phyloP scores from a whole-genome alignment of 2,329 filamentous ascomycete genomes.

The Sporothrix mexicana region DNA sequence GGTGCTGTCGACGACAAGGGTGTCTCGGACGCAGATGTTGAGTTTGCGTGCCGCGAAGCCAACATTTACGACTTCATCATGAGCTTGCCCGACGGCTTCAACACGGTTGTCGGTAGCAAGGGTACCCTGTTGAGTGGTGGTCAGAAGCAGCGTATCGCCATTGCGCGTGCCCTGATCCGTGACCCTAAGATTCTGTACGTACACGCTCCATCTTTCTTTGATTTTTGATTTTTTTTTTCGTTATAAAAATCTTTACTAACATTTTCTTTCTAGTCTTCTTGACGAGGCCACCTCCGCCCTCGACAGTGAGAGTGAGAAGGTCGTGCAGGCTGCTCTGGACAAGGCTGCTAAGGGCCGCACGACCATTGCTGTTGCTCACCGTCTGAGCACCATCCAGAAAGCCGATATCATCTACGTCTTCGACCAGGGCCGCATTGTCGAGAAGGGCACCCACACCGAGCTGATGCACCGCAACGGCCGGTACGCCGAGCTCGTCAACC shows the following conservation, averaged over 20 bases:
- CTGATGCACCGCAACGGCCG: conserved; percentile 72
- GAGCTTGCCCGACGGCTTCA: conserved; percentile 80
- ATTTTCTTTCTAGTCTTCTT: conserved; percentile 55
- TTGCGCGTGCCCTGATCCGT: conserved; percentile 88
- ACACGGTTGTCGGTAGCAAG: conserved; percentile 85
- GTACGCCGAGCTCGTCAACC: conserved; percentile 78
- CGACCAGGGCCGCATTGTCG: conserved; percentile 84
- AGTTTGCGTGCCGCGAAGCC: conserved; percentile 82
- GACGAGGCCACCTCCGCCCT: conserved; percentile 82
- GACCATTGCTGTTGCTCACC: conserved; percentile 92
- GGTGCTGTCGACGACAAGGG: conserved; percentile 67
- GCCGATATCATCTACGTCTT: conserved; percentile 97
- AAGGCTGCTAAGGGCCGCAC: conserved; percentile 82
- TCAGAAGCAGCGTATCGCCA: conserved; percentile 93
- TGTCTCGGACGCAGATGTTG: conserved; percentile 73
- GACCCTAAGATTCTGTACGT: conserved; percentile 76
- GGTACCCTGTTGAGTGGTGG: conserved; percentile 85
- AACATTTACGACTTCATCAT: conserved; percentile 94
- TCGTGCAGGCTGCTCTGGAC: conserved; percentile 81
- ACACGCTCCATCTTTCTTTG: neutral
- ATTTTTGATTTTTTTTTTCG: neutral
- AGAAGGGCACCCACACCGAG: conserved; percentile 79
- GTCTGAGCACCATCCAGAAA: conserved; percentile 90
- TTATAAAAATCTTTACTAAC: neutral
- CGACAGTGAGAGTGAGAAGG: conserved; percentile 77